These are phyloP conservation scores for Suillus paluster DNA, from an alignment of 768 basidiomycete genomes.

Conservation along the genomic window DNA sequence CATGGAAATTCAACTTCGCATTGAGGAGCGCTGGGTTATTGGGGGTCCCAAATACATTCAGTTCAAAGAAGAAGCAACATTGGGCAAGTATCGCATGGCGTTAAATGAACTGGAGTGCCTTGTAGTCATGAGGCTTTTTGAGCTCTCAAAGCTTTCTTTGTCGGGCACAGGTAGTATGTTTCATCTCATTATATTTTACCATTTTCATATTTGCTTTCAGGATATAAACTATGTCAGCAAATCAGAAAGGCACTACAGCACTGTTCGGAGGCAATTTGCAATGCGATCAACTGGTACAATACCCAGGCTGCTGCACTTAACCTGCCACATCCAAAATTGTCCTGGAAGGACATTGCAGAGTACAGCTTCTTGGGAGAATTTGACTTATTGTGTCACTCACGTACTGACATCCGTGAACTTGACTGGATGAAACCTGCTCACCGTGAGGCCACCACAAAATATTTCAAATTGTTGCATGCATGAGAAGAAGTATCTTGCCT, in stretches of 20 bases:
- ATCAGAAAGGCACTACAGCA: constrained; percentile 34
- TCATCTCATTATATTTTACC: not conserved
- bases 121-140: constrained; percentile 34
- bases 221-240: constrained; percentile 37
- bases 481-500: constrained; percentile 12
- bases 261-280: constrained; percentile 29
- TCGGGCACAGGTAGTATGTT: constrained; percentile 15
- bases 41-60: not conserved
- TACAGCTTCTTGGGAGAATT: constrained; percentile 24
- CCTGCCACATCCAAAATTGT: constrained; percentile 18
- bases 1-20: constrained; percentile 3
- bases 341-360: constrained; percentile 19
- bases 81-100: constrained; percentile 1
- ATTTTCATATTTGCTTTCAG: constrained; percentile 15
- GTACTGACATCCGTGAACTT: not conserved
- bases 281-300: constrained; percentile 33
- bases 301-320: constrained; percentile 20
- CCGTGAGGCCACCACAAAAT: constrained; percentile 4
- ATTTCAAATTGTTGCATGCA: constrained; percentile 11
- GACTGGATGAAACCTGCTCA: constrained; percentile 12
- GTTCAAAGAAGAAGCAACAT: constrained; percentile 3
- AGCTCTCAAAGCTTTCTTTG: constrained; percentile 29
- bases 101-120: constrained; percentile 34
- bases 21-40: constrained; percentile 8
- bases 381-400: not conserved